Evolutionary conservation across 2,329 filamentous ascomycete species (phyloP), one percentile per base, ranked within the genome.

Genomic region (Metarhizium brunneum): DNA sequence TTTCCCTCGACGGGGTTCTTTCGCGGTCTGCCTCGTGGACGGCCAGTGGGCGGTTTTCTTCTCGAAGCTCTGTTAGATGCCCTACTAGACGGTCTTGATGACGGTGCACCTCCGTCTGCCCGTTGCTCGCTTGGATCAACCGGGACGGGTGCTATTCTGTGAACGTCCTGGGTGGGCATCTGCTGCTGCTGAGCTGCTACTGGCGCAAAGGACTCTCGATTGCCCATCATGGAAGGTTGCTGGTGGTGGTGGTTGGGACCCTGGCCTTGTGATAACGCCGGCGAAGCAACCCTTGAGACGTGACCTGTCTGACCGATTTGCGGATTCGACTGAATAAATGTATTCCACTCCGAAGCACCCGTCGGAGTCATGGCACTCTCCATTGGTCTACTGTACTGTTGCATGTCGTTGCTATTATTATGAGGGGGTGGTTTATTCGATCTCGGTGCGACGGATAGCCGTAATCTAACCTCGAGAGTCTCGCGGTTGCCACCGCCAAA

Each of bases 391-490:
- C 20, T 59, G 20, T 59, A 57, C 57, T 50, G 43, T 25, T 48
- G 50, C 54, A 13, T 56, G 54, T 49, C 53, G 30, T 68, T 66
- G 56, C 63, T 60, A 53, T 52, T 56, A 29, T 63, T 58, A 30
- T 63, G 65, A 7, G 62, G 60, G 16, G 62, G 59, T 3, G 64
- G 65, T 20, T 67, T 70, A 25, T 69, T 68, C 48, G 75, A 79
- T 53, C 81, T 88, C 18, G 85, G 80, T 40, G 96, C 86, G 16
- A 87, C 86, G 2, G 91, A 87, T 56, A 99, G 78, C 66, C 90
- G 91, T 58, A 99, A 78, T 69, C 88, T 95, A 61, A 99, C 92
- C 73, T 99, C 94, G 57, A 99, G 74, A 0, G 89, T 97, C 71
- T 97, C 92, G 62, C 86, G 87, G 57, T 86, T 80, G 36, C 89